Evolutionary conservation across 164 flowering plant species (phyloP).

Genomic region (Kalanchoe fedtschenkoi): DNA sequence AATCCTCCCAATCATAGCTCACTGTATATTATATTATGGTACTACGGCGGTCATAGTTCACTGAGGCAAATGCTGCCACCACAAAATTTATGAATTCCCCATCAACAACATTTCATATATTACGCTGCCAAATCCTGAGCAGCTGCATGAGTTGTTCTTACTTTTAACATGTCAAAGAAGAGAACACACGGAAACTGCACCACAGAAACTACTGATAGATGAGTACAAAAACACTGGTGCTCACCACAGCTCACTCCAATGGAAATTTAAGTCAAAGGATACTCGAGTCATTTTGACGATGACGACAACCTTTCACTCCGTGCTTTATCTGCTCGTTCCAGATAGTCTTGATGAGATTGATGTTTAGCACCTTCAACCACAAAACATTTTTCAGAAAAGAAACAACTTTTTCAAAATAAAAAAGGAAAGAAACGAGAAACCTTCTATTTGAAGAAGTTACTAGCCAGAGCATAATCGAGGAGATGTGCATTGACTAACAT

Average conservation of each 20-base stretch:
- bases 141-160: background rate
- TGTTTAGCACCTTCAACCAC: slow-evolving; percentile 53
- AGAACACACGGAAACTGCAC: background rate
- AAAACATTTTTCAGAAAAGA: background rate
- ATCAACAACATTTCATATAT: background rate
- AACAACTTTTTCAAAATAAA: too few species aligned
- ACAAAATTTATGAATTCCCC: background rate
- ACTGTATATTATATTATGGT: background rate
- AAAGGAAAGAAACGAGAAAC: too few species aligned
- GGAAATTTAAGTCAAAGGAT: background rate
- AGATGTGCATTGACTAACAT: too few species aligned
- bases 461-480: too few species aligned
- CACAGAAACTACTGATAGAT: too few species aligned
- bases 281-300: background rate
- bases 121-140: background rate
- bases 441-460: too few species aligned
- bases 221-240: background rate
- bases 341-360: slow-evolving; percentile 82
- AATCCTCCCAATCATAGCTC: too few species aligned
- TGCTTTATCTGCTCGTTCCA: slow-evolving; percentile 90
- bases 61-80: background rate
- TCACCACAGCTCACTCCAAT: background rate
- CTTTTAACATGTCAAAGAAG: background rate
- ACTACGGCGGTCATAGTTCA: background rate
- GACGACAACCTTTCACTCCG: slow-evolving; percentile 68